Percentiles rank a stretch among this genome's conserved stretches.
These are phyloP conservation scores for Neurospora sp. DNA, from an alignment of 495 filamentous ascomycete species.

Conservation along the genomic window DNA sequence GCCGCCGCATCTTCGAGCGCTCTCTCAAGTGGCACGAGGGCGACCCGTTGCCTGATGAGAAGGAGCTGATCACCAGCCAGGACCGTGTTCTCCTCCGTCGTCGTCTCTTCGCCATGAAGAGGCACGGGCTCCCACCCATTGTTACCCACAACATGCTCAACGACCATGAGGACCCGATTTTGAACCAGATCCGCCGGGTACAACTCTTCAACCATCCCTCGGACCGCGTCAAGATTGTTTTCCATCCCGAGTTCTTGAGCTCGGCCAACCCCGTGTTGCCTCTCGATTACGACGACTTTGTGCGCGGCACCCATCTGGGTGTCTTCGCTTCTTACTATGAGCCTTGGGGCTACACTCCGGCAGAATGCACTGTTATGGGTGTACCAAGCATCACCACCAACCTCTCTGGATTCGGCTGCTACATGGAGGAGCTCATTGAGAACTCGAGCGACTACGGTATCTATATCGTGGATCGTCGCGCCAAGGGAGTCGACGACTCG, in stretches of 20 bases:
- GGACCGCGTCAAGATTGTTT: slow-evolving; percentile 93
- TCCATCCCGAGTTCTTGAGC: slow-evolving; percentile 96
- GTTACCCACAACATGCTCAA: slow-evolving; percentile 99
- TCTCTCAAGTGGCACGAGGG: slow-evolving; percentile 92
- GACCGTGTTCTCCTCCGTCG: slow-evolving; percentile 90
- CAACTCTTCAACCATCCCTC: slow-evolving; percentile 93
- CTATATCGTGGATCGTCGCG: slow-evolving; percentile 93
- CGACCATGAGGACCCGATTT: slow-evolving; percentile 82
- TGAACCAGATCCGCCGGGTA: slow-evolving; percentile 93
- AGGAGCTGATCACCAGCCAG: slow-evolving; percentile 82
- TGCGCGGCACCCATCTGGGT: slow-evolving; percentile 89
- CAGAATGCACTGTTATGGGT: slow-evolving; percentile 98
- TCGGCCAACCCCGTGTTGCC: slow-evolving; percentile 91
- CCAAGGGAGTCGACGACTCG: slow-evolving; percentile 93
- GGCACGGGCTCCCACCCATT: slow-evolving; percentile 79
- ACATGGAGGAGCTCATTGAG: slow-evolving; percentile 99
- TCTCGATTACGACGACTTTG: slow-evolving; percentile 96
- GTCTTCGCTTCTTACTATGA: slow-evolving; percentile 98
- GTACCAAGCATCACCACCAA: slow-evolving; percentile 98
- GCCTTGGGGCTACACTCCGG: slow-evolving; percentile 97
- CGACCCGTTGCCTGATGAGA: slow-evolving; percentile 84
- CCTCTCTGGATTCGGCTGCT: slow-evolving; percentile 94
- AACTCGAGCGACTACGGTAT: slow-evolving; percentile 97
- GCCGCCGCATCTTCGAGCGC: slow-evolving; percentile 87
- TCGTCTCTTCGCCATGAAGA: slow-evolving; percentile 91